Evolutionary conservation across 2,329 filamentous ascomycete genomes (phyloP), one percentile per base, ranked within the genome.

Genomic region (Nothophaeocryptopus gaeumannii): DNA sequence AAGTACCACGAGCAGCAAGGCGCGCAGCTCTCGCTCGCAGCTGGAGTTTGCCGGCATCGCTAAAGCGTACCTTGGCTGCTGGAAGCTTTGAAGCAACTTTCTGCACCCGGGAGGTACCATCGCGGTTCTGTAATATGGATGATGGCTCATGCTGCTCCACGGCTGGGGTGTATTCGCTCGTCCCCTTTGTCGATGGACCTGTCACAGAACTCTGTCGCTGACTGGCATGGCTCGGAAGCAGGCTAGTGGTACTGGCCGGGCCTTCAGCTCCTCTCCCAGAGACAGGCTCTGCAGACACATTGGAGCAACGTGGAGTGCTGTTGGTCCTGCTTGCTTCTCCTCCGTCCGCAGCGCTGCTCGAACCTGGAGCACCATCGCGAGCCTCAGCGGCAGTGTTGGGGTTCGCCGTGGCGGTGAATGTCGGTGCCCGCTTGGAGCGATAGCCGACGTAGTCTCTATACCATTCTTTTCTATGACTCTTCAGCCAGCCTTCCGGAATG

Each of bases 401-500:
- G 15, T 59, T 53, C 1, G 63, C 62, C 5, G 42, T 36, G 16
- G 63, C 63, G 8, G 58, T 63, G 50, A 64, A 66, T 7, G 63
- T 64, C 11, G 61, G 56, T 8, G 52, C 45, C 45, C 59, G 53
- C 41, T 49, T 53, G 38, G 42, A 49, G 20, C 57, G 48, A 69
- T 59, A 70, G 68, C 67, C 72, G 15, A 75, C 63, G 56, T 76
- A 73, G 59, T 73, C 69, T 58, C 72, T 78, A 67, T 83, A 84
- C 82, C 82, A 85, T 50, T 79, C 76, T 59, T 81, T 82, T 45
- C 81, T 74, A 64, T 84, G 79, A 53, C 76, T 79, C 58, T 79
- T 80, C 46, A 84, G 72, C 82, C 82, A 85, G 49, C 79, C 81
- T 59, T 81, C 78, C 38, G 82, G 82, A 32, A 85, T 81, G 32